Percentiles rank a stretch among this genome's conserved stretches.
These are phyloP conservation scores for Bipolaris zeicola DNA, from an alignment of 2,329 filamentous ascomycete species.

Conservation along the genomic window DNA sequence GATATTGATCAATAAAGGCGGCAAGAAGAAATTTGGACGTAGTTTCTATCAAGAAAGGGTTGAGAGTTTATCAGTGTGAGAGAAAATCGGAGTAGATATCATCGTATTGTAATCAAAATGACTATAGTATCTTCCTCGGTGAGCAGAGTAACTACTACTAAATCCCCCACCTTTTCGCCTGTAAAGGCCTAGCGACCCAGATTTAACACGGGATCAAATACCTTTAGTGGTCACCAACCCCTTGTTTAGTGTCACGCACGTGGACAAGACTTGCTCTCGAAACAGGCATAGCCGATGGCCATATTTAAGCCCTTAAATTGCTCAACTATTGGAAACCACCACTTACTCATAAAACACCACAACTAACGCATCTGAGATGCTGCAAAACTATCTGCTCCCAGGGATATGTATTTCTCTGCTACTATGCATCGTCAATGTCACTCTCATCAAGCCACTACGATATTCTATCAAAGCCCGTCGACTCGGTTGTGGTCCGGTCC, in stretches of 20 bases:
- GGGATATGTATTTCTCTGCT: rapidly evolving
- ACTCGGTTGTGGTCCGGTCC: conserved; percentile 5
- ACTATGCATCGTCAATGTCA: neutral
- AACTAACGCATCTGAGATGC: neutral
- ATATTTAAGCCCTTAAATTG: neutral
- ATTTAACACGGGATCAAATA: neutral
- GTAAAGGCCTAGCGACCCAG: neutral
- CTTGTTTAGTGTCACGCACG: conserved; percentile 5
- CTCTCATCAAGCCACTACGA: neutral
- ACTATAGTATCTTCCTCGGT: no score
- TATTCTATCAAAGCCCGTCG: neutral
- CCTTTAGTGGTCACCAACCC: neutral
- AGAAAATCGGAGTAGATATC: no score
- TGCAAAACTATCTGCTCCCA: neutral
- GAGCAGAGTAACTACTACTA: no score
- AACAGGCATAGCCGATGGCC: neutral
- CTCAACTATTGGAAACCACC: neutral
- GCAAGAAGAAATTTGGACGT: neutral
- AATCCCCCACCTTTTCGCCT: no score
- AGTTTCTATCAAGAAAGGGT: no score
- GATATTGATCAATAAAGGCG: neutral
- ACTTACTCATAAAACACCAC: neutral
- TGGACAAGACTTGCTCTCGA: neutral
- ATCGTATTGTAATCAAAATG: no score
- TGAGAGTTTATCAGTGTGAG: no score